phyloP scores from a whole-genome alignment of 2,329 filamentous ascomycete species.

The Fusarium sp. region DNA sequence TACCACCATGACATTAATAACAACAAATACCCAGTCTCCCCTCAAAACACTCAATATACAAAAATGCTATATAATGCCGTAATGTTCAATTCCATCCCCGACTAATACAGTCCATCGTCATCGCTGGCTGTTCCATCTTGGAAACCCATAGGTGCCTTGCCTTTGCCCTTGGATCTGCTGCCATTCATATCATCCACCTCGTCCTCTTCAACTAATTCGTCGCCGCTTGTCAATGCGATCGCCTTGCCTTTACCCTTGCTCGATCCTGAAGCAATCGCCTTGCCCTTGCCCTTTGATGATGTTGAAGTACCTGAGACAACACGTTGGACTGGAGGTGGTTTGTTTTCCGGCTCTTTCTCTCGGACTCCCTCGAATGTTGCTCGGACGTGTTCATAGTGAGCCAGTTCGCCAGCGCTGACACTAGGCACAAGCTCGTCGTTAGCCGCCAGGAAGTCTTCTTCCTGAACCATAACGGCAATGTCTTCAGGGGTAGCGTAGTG shows the following conservation, averaged over 20 bases:
- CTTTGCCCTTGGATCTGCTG: slow-evolving; percentile 60
- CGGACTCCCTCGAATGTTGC: slow-evolving; percentile 76
- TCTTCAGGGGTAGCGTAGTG: slow-evolving; percentile 86
- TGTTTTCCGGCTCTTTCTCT: slow-evolving; percentile 51
- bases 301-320: slow-evolving; percentile 42
- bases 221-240: slow-evolving; percentile 44
- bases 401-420: slow-evolving; percentile 89
- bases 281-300: slow-evolving; percentile 46
- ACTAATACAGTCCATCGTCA: slow-evolving; percentile 64
- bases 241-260: slow-evolving; percentile 47
- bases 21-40: slow-evolving; percentile 19
- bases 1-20: slow-evolving; percentile 31
- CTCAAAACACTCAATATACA: slow-evolving; percentile 23
- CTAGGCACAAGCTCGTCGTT: slow-evolving; percentile 88
- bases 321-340: slow-evolving; percentile 41
- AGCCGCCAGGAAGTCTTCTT: slow-evolving; percentile 85
- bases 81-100: neutral
- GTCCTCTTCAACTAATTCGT: slow-evolving; percentile 48
- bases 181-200: slow-evolving; percentile 45
- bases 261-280: slow-evolving; percentile 36
- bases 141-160: slow-evolving; percentile 61
- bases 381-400: slow-evolving; percentile 88
- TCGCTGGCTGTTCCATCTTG: slow-evolving; percentile 63
- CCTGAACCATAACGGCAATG: slow-evolving; percentile 84
- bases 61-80: slow-evolving; percentile 13